A percentile compares a stretch with the other conserved stretches of the same genome.
These are phyloP conservation scores for Primulina eburnea DNA, from an alignment of 257 asterid species.

Conservation along the genomic window DNA sequence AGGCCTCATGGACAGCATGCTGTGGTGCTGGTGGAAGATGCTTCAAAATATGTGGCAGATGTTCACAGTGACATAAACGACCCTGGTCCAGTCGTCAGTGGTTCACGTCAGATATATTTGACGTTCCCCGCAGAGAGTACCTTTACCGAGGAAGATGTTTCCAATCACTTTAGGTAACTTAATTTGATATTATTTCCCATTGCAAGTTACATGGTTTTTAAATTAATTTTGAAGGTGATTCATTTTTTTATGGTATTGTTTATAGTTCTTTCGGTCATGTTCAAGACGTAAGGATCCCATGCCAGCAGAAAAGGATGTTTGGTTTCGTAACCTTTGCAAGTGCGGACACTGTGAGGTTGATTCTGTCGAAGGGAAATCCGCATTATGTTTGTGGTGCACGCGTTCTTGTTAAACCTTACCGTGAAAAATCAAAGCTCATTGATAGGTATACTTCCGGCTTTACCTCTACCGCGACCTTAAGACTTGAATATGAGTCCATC, in stretches of 20 bases:
- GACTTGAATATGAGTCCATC: not conserved
- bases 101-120: slow-evolving; percentile 74
- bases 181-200: not conserved
- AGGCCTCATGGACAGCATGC: slow-evolving; percentile 97
- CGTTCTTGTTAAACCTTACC: slow-evolving; percentile 85
- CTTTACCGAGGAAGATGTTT: slow-evolving; percentile 74
- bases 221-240: not conserved
- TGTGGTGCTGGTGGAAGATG: slow-evolving; percentile 72
- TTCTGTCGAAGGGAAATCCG: slow-evolving; percentile 77
- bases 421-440: slow-evolving; percentile 64
- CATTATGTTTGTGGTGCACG: slow-evolving; percentile 89
- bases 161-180: slow-evolving; percentile 58
- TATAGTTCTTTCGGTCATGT: slow-evolving; percentile 73
- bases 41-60: slow-evolving; percentile 45
- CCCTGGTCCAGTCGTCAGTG: slow-evolving; percentile 70
- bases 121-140: slow-evolving; percentile 87
- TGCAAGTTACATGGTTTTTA: not conserved
- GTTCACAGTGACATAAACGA: slow-evolving; percentile 57
- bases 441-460: slow-evolving; percentile 46
- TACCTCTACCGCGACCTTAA: not conserved
- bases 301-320: slow-evolving; percentile 85
- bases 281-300: slow-evolving; percentile 90
- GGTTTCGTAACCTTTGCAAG: slow-evolving; percentile 77
- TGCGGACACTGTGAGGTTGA: slow-evolving; percentile 62
- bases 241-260: not conserved